phyloP scores from a whole-genome alignment of 1,139 yeast species.

The Kurtzmaniella natalensis region DNA sequence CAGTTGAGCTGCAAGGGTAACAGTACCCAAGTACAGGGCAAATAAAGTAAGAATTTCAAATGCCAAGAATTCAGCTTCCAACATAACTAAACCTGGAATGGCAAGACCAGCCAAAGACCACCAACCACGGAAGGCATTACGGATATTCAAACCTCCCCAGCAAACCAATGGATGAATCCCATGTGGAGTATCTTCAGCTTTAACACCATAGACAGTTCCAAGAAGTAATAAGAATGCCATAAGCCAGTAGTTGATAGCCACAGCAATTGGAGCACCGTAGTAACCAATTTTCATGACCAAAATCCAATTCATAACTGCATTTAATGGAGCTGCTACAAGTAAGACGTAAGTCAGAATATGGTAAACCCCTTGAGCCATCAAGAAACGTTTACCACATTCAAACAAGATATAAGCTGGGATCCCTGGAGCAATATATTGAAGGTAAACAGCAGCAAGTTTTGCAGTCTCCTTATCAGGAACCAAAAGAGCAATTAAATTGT shows the following conservation, averaged over 20 bases:
- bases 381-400: constrained; percentile 51
- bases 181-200: constrained; percentile 36
- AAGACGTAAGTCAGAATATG: constrained; percentile 50
- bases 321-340: constrained; percentile 50
- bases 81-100: constrained; percentile 55
- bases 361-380: constrained; percentile 52
- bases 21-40: constrained; percentile 53
- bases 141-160: constrained; percentile 30
- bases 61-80: constrained; percentile 56
- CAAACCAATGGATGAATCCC: constrained; percentile 42
- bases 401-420: constrained; percentile 53
- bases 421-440: constrained; percentile 47
- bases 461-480: constrained; percentile 50
- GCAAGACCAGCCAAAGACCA: constrained; percentile 43
- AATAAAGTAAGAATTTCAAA: constrained; percentile 54
- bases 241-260: constrained; percentile 52
- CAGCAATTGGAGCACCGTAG: constrained; percentile 58
- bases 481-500: constrained; percentile 29
- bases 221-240: constrained; percentile 47
- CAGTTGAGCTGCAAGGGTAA: constrained; percentile 54
- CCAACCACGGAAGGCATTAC: constrained; percentile 44
- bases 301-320: constrained; percentile 43
- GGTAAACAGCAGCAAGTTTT: constrained; percentile 45
- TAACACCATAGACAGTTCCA: constrained; percentile 35
- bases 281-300: constrained; percentile 42